A percentile compares a stretch with the other conserved stretches of the same genome.
Conservation (phyloP, 495 filamentous ascomycete genomes). For the Penicillium daleae region DNA sequence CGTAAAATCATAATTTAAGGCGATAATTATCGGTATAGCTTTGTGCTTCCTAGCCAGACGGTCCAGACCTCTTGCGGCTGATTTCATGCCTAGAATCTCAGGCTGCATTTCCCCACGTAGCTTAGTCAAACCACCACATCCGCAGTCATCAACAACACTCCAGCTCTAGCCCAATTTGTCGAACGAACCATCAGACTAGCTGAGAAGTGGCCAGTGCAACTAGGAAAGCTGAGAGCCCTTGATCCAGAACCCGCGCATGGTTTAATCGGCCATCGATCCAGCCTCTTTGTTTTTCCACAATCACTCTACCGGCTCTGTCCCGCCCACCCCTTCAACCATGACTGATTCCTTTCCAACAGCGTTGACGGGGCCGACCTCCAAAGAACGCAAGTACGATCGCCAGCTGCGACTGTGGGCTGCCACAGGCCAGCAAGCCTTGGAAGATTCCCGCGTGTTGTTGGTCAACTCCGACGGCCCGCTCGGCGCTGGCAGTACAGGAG, state of each 20-base stretch:
- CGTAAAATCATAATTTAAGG: no score
- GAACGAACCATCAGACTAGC: neutral
- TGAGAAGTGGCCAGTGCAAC: neutral
- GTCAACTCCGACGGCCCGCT: conserved; percentile 68
- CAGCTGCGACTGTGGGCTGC: conserved; percentile 96
- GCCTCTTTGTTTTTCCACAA: neutral
- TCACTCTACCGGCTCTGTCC: conserved; percentile 7
- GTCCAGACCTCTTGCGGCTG: no score
- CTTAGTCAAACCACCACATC: conserved; percentile 21
- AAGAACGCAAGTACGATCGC: conserved; percentile 93
- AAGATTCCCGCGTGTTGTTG: conserved; percentile 85
- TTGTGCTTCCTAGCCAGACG: no score
- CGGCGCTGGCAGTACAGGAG: conserved; percentile 43
- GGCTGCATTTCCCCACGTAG: conserved; percentile 4
- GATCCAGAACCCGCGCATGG: neutral
- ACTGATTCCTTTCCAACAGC: conserved; percentile 43
- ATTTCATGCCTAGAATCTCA: neutral
- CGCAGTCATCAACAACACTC: conserved; percentile 14
- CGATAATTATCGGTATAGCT: no score
- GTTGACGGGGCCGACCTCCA: conserved; percentile 68
- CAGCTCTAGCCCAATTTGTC: neutral
- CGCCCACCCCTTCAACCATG: conserved; percentile 32
- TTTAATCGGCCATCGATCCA: neutral
- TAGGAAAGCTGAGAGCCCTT: neutral
- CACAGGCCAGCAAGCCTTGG: conserved; percentile 85